Conservation (phyloP, 768 basidiomycete species). For the Termitomyces sp. region DNA sequence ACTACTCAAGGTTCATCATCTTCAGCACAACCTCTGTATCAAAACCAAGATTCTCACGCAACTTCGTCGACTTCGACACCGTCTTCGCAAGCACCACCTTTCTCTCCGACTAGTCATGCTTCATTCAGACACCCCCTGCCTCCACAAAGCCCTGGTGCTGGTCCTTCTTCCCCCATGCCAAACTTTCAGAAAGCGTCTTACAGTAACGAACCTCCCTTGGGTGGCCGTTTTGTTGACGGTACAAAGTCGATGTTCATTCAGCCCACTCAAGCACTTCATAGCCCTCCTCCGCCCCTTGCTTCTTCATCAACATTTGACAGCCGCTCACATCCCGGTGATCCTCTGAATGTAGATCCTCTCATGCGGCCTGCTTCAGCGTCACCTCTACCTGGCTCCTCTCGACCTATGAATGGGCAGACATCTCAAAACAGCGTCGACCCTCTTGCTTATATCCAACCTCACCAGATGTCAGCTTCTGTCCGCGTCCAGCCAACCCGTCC, state of each 20-base stretch:
- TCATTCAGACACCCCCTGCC: conserved; percentile 20
- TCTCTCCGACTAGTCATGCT: conserved; percentile 16
- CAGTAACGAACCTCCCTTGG: conserved; percentile 47
- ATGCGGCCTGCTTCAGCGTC: conserved; percentile 27
- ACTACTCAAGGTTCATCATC: conserved; percentile 8
- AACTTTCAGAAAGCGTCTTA: conserved; percentile 26
- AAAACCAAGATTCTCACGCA: conserved; percentile 24
- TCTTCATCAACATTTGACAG: conserved; percentile 31
- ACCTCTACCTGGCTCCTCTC: conserved; percentile 20
- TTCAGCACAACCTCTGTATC: conserved; percentile 20
- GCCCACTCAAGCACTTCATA: conserved; percentile 35
- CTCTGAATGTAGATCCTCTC: conserved; percentile 33
- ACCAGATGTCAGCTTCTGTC: conserved; percentile 70
- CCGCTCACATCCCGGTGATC: conserved; percentile 18
- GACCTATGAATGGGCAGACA: conserved; percentile 18
- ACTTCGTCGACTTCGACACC: conserved; percentile 26
- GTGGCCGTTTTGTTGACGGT: conserved; percentile 68
- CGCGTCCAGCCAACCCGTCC: conserved; percentile 68
- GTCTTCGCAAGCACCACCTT: conserved; percentile 14
- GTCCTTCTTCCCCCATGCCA: conserved; percentile 45
- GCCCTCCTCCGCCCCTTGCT: conserved; percentile 29
- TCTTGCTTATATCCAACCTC: conserved; percentile 56
- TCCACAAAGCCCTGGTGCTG: conserved; percentile 52
- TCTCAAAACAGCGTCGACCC: conserved; percentile 50
- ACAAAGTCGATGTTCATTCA: conserved; percentile 81